Evolutionary conservation across 2,329 filamentous ascomycete genomes (phyloP), one percentile per base, ranked within the genome.

Genomic region (Pyrenophora graminea): DNA sequence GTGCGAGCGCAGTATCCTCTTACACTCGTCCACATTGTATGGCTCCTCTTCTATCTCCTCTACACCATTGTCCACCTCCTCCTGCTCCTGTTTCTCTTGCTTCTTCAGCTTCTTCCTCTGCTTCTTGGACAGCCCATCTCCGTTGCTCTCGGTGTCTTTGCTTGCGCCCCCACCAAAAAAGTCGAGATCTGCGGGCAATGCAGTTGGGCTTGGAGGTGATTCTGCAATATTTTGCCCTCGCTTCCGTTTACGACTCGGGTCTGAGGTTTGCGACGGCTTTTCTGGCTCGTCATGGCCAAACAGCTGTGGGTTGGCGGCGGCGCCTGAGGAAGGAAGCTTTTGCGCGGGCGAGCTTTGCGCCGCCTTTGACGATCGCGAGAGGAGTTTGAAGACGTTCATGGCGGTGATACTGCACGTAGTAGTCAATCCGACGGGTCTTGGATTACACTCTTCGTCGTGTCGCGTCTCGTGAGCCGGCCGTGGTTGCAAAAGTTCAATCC

Each of bases 341-440:
- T 75, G 63, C 17, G 73, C 55, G 25, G 70, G 64, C 25, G 71
- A 67, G 9, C 64, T 54, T 42, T 74, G 78, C 50, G 76, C 67
- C 12, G 79, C 75, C 63, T 88, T 90, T 3, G 84, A 85, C 50
- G 87, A 87, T 43, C 88, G 82, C 31, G 88, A 89, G 52, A 91
- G 77, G 27, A 91, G 76, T 65, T 86, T 90, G 66, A 90, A 78
- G 47, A 90, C 85, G 74, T 91, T 87, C 87, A 89, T 89, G 48
- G 41, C 32, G 31, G 31, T 36, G 23, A 32, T 3, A 6, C 13
- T 15, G 17, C 21, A 7, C 34, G 12, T 6, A 10, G 31, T 17
- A 27, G 25, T 36, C 15, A 25, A 25, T 25, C 23, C 23, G 6
- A 6, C 8, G 23, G 8, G 23, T 9, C 23, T 50, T 27, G 36